Base-by-base conservation (phyloP, 106 monocot genomes). In the Phalaenopsis equestris region DNA sequence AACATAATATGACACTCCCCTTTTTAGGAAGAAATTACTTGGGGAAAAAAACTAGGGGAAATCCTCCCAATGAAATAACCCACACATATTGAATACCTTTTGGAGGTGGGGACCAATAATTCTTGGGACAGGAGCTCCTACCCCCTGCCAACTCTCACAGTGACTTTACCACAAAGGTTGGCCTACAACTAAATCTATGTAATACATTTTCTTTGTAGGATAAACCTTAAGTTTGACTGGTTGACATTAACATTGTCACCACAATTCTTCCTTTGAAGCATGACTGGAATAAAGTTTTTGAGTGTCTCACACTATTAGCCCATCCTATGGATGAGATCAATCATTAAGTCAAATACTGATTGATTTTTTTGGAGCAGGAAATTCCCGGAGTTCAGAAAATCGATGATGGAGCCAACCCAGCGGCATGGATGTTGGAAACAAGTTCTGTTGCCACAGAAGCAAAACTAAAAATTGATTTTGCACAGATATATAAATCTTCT, bases 391-490 rank as follows among this genome's bases (percentile, higher is more conserved):
- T 92, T 24, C 76, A 82, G 6, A 95, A 87, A 75, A 90, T 95
- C 14, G 86, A 81, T 41, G 88, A 93, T 45, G 86, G 78, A 75
- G 80, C 88, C 83, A 93, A 93, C 78, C 92, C 92, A 77, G 92
- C 92, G 41, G 85, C 86, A 74, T 93, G 92, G 92, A 90, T 93
- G 92, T 75, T 93, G 38, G 92, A 93, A 86, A 88, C 83, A 42
- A 90, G 86, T 75, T 90, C 92, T 7, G 46, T 82, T 80, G 82
- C 88, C 24, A 81, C 81, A 0, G 92, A 93, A 90, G 84, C 80
- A 49, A 86, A 81, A 15, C 47, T 93, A 48, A 79, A 75, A 3
- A 85, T 87, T 36, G 88, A 93, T 58, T 93, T 93, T 82, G 90
- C 92, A 2, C 81, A 93, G 52, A 77, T 80, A 76, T 88, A 93